Base-by-base conservation (phyloP, 176 grass and related monocot genomes). In the Cocos nucifera region DNA sequence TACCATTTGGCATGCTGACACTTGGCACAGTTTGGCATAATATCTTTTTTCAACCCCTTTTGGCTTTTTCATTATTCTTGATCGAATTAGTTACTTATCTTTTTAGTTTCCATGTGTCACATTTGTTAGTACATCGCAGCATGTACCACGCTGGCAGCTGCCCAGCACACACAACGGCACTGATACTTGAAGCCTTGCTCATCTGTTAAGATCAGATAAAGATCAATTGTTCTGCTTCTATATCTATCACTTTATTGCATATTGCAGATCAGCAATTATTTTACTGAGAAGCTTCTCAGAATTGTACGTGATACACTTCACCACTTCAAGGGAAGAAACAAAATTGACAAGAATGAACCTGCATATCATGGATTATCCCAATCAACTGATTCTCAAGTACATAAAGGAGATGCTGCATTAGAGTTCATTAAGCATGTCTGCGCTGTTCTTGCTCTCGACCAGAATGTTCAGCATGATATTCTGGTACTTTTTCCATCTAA, bases 351-450 rank as follows among this genome's bases (percentile, higher is more conserved):
- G 51, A 54, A 73, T 66, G 74, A 65, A 66, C 39, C 4, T 73
- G 14, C 67, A 85, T 81, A 62, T 73, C 62, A 59, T 65, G 71
- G 66, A 69, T 23, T 54, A 62, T 49, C 49, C 16, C 29, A 15
- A 35, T 50, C 51, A 17, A 54, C 49, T 20, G 54, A 70, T 73
- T 62, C 69, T 60, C 70, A 88, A 58, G 18, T 26, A 22, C 75
- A 82, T 72, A 89, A 85, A 82, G 86, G 92, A 51, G 72, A 88
- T 85, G 74, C 80, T 69, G 86, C 83, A 64, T 78, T 97, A 65
- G 87, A 97, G 63, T 97, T 97, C 69, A 87, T 91, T 75, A 97
- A 97, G 61, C 84, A 97, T 84, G 75, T 97, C 29, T 97, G 78
- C 75, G 81, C 92, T 20, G 92, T 97, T 74, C 86, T 97, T 69